Conservation (phyloP, 352 stramenopile genomes). For the Globisporangium yorkense region DNA sequence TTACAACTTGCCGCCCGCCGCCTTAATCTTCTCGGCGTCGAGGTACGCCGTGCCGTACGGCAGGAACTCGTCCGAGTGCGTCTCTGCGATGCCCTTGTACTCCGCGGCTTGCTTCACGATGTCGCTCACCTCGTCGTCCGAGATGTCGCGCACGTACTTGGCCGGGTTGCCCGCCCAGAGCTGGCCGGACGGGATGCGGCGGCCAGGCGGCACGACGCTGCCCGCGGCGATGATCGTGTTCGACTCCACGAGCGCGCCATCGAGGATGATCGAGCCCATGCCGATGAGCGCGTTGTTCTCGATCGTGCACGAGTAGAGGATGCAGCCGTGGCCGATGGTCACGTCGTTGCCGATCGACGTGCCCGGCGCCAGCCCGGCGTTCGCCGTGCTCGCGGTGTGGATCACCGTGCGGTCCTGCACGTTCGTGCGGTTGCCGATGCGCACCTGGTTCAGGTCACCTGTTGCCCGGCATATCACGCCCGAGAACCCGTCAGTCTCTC, state of each 20-base stretch:
- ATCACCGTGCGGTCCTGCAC: constrained; percentile 96
- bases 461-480: background rate
- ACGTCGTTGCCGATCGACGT: constrained; percentile 95
- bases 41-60: constrained; percentile 87
- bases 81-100: constrained; percentile 80
- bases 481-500: background rate
- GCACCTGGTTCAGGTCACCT: constrained; percentile 88
- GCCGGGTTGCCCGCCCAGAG: constrained; percentile 96
- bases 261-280: constrained; percentile 93
- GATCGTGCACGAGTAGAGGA: constrained; percentile 96
- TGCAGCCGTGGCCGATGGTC: constrained; percentile 93
- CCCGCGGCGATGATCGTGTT: constrained; percentile 95
- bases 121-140: constrained; percentile 89
- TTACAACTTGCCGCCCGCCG: constrained; percentile 72
- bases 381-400: constrained; percentile 84
- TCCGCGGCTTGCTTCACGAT: constrained; percentile 83
- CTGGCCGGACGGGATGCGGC: constrained; percentile 88
- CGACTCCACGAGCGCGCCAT: constrained; percentile 89
- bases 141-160: constrained; percentile 91
- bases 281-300: constrained; percentile 95
- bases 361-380: constrained; percentile 69
- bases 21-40: constrained; percentile 85
- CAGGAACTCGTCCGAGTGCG: constrained; percentile 88
- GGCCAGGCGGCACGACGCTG: constrained; percentile 88
- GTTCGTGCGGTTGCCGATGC: constrained; percentile 95